These are phyloP conservation scores for Pseudogymnoascus sp. DNA, from an alignment of 2,329 filamentous ascomycete genomes.

Conservation along the genomic window DNA sequence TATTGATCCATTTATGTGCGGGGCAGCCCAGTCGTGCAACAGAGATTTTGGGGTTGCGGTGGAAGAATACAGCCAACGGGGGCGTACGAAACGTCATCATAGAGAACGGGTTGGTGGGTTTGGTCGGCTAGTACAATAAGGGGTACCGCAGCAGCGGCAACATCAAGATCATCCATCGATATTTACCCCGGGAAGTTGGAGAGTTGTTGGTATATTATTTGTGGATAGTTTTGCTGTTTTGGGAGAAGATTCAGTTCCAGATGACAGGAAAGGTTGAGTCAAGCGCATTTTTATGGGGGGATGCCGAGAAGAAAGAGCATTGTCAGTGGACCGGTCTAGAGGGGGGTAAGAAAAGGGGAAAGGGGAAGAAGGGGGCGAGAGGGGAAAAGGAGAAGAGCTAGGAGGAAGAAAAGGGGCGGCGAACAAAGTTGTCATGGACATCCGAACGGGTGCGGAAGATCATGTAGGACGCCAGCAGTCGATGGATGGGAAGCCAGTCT, in stretches of 20 bases:
- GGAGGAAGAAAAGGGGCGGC: constrained; percentile 9
- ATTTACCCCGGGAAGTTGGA: constrained; percentile 21
- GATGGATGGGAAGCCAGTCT: constrained; percentile 8
- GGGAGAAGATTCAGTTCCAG: constrained; percentile 12
- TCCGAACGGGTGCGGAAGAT: constrained; percentile 11
- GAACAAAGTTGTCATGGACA: constrained; percentile 10
- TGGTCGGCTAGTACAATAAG: constrained; percentile 22
- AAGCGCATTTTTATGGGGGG: constrained; percentile 11
- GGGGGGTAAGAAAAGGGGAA: neutral
- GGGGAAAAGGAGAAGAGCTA: constrained; percentile 1
- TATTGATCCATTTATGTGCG: constrained; percentile 11
- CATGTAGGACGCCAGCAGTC: constrained; percentile 3
- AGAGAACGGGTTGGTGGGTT: constrained; percentile 14
- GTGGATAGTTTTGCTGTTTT: constrained; percentile 21
- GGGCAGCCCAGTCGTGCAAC: constrained; percentile 8
- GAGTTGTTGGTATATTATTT: constrained; percentile 23
- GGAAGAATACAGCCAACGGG: constrained; percentile 13
- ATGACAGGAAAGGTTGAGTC: neutral
- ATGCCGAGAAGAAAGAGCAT: constrained; percentile 12
- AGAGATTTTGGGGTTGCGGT: constrained; percentile 14
- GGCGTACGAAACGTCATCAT: constrained; percentile 14
- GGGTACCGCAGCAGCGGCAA: constrained; percentile 17
- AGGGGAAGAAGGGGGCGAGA: neutral
- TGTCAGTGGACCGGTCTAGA: constrained; percentile 11
- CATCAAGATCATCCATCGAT: constrained; percentile 23